These are phyloP conservation scores for Crotalaria pallida DNA, from an alignment of 306 rosid genomes.

Conservation along the genomic window DNA sequence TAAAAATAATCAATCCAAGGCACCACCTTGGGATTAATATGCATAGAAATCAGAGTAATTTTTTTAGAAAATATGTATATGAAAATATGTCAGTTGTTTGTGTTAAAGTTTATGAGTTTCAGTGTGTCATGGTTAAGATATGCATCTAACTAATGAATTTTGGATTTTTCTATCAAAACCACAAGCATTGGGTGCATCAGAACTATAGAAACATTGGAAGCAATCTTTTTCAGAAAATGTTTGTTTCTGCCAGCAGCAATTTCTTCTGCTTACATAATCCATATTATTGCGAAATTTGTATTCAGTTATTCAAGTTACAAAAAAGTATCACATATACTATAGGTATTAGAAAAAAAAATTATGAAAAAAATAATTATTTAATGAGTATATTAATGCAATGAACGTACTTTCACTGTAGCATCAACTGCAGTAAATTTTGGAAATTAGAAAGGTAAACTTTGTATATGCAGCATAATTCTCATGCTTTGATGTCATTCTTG, in stretches of 20 bases:
- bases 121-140: not conserved
- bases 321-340: not conserved
- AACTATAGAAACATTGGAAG: not conserved
- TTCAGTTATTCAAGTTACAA: not conserved
- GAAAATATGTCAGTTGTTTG: not conserved
- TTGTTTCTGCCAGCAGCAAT: not conserved
- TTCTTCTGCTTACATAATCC: too few species aligned
- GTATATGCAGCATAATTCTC: not conserved
- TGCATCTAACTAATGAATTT: not conserved
- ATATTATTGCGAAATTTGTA: not conserved
- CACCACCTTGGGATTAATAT: not conserved
- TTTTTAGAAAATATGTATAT: not conserved
- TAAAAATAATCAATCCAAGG: not conserved
- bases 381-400: not conserved
- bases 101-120: not conserved
- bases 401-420: not conserved
- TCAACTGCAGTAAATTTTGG: not conserved
- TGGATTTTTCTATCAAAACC: not conserved
- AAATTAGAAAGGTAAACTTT: not conserved
- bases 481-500: constrained; percentile 24
- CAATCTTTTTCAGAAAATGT: too few species aligned
- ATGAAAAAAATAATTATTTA: not conserved
- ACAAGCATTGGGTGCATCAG: not conserved
- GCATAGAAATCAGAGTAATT: not conserved
- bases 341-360: not conserved